These are phyloP conservation scores for Penicillium sp. DNA, from an alignment of 2,329 filamentous ascomycete genomes.

Conservation along the genomic window DNA sequence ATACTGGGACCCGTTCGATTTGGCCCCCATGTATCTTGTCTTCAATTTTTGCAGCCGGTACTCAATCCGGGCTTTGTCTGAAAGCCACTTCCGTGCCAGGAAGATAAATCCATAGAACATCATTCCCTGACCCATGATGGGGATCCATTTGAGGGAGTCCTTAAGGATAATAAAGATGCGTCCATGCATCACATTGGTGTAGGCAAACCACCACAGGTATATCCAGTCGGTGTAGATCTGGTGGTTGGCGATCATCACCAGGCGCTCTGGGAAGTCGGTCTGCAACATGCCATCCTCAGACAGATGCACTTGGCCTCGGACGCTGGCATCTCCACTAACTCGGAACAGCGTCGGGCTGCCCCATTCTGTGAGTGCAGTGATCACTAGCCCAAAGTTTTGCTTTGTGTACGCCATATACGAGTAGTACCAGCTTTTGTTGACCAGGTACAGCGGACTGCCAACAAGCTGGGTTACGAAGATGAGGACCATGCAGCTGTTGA, in stretches of 20 bases:
- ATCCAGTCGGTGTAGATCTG: constrained; percentile 71
- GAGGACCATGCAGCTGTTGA: constrained; percentile 42
- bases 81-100: constrained; percentile 62
- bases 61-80: constrained; percentile 60
- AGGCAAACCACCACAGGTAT: constrained; percentile 68
- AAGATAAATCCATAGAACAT: constrained; percentile 69
- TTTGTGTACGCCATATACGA: constrained; percentile 67
- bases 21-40: constrained; percentile 50
- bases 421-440: constrained; percentile 63
- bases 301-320: constrained; percentile 59
- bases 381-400: constrained; percentile 63
- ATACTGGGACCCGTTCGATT: constrained; percentile 45
- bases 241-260: constrained; percentile 65
- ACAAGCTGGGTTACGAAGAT: constrained; percentile 59
- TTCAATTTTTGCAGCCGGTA: constrained; percentile 59
- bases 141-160: constrained; percentile 64
- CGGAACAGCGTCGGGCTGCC: constrained; percentile 63
- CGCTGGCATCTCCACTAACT: constrained; percentile 62
- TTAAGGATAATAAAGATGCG: constrained; percentile 68
- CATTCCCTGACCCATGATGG: constrained; percentile 62
- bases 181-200: constrained; percentile 65
- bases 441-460: constrained; percentile 61
- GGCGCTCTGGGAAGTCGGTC: constrained; percentile 60
- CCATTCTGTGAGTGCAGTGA: constrained; percentile 63
- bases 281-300: constrained; percentile 58